A percentile compares a stretch with the other conserved stretches of the same genome.
phyloP scores from a whole-genome alignment of 2,329 filamentous ascomycete genomes.

The Pyrenophora graminea region DNA sequence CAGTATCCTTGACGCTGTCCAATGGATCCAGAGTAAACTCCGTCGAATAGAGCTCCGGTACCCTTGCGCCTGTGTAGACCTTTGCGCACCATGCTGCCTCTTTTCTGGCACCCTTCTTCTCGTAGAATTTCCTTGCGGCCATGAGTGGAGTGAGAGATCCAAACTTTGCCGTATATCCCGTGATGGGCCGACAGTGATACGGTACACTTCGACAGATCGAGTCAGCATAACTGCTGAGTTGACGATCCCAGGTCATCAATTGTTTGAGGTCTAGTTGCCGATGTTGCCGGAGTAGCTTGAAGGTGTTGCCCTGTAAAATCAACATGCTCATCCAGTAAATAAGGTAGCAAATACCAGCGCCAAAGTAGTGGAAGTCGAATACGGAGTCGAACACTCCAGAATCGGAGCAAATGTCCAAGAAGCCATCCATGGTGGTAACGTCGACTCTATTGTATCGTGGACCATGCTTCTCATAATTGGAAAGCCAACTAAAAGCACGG shows the following conservation, averaged over 20 bases:
- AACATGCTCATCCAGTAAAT: conserved; percentile 46
- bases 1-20: conserved; percentile 32
- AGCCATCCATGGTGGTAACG: conserved; percentile 31
- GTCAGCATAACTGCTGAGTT: conserved; percentile 38
- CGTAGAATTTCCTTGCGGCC: conserved; percentile 43
- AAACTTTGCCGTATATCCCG: conserved; percentile 41
- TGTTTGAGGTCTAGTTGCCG: conserved; percentile 36
- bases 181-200: conserved; percentile 33
- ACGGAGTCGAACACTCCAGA: conserved; percentile 32
- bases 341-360: conserved; percentile 40
- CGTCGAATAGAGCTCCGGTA: conserved; percentile 39
- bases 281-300: conserved; percentile 32
- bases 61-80: conserved; percentile 35
- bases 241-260: conserved; percentile 38
- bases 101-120: conserved; percentile 30
- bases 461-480: conserved; percentile 36
- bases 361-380: conserved; percentile 40
- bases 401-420: conserved; percentile 33
- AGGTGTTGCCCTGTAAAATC: conserved; percentile 42
- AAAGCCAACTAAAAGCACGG: conserved; percentile 37
- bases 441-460: conserved; percentile 36
- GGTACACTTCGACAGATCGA: conserved; percentile 40
- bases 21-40: conserved; percentile 34
- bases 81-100: conserved; percentile 39
- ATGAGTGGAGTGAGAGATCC: conserved; percentile 42